phyloP scores from a whole-genome alignment of 2,329 filamentous ascomycete genomes.

The Aureobasidium leucospermi region DNA sequence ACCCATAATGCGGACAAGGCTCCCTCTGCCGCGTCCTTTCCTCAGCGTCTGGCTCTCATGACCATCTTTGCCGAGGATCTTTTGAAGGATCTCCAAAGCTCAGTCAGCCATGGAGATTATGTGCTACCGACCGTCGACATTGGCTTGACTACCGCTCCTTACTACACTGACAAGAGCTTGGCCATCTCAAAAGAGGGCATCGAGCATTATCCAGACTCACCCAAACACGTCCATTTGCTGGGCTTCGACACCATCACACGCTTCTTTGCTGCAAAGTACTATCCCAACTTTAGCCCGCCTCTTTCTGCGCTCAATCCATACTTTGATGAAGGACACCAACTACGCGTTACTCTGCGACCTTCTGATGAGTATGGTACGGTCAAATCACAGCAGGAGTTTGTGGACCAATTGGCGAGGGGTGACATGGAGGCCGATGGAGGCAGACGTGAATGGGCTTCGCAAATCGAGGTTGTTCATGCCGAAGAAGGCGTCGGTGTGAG shows the following conservation, averaged over 20 bases:
- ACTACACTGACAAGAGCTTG: constrained; percentile 64
- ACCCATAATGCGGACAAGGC: constrained; percentile 61
- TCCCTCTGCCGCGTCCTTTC: constrained; percentile 60
- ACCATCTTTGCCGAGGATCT: constrained; percentile 56
- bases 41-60: constrained; percentile 65
- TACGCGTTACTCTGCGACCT: constrained; percentile 58
- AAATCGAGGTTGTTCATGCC: constrained; percentile 54
- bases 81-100: constrained; percentile 18
- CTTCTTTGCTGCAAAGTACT: constrained; percentile 69
- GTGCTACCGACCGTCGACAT: constrained; percentile 50
- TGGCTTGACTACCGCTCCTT: constrained; percentile 62
- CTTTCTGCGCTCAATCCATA: constrained; percentile 54
- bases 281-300: constrained; percentile 41
- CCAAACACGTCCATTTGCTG: constrained; percentile 58
- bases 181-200: constrained; percentile 44
- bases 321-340: constrained; percentile 49
- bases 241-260: constrained; percentile 72
- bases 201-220: constrained; percentile 28
- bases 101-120: constrained; percentile 9
- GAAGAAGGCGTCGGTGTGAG: constrained; percentile 43
- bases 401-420: constrained; percentile 41
- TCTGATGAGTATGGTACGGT: constrained; percentile 54
- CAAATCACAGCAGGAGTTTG: constrained; percentile 48
- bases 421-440: constrained; percentile 49
- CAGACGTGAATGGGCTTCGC: constrained; percentile 49